Evolutionary conservation across 768 basidiomycete species (phyloP), one percentile per base, ranked within the genome.

Genomic region (Boletus pseudo-olivaceus): DNA sequence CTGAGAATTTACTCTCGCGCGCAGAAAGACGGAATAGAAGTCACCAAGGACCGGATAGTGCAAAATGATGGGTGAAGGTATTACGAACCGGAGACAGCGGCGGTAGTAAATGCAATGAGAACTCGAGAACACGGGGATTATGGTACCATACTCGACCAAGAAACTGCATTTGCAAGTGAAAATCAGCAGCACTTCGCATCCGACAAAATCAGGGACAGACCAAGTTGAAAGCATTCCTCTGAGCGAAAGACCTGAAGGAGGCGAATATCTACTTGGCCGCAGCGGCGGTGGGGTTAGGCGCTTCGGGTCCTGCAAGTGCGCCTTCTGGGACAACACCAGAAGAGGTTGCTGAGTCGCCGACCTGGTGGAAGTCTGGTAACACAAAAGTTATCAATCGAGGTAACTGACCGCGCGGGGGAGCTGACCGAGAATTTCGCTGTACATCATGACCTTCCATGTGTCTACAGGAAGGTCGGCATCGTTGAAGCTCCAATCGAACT

Each of bases 381-480:
- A 26, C 9, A n/a, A 42, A 19, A 15, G 30, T 11, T 7, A 23
- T 56, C 20, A 58, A 35, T 37, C 23, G 17, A 51, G n/a, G 35
- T 44, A 15, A 34, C 14, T 20, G 19, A 43, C 11, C 19, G 6
- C 11, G 33, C n/a, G 23, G 46, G 27, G 23, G 47, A 17, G 73
- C 87, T 58, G 65, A 93, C 94, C 93, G 12, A 98, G 78, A 59
- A 98, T 98, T 74, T 99, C 96, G 64, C 87, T 90, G 78, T 98
- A 98, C 96, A 99, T 99, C 97, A 99, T 99, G 67, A 97, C 96
- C 75, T 98, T 98, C 97, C 97, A 99, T 1, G 93, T 96, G 66
- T 99, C 97, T 11, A 98, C 90, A 0, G 97, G 97, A 42, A 99
- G 78, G 71, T 99, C 97, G 19, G 97, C 97, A 60, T 99, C 97